A percentile compares a stretch with the other conserved stretches of the same genome.
phyloP scores from a whole-genome alignment of 495 filamentous ascomycete species.

The Penicillium robsamsonii region DNA sequence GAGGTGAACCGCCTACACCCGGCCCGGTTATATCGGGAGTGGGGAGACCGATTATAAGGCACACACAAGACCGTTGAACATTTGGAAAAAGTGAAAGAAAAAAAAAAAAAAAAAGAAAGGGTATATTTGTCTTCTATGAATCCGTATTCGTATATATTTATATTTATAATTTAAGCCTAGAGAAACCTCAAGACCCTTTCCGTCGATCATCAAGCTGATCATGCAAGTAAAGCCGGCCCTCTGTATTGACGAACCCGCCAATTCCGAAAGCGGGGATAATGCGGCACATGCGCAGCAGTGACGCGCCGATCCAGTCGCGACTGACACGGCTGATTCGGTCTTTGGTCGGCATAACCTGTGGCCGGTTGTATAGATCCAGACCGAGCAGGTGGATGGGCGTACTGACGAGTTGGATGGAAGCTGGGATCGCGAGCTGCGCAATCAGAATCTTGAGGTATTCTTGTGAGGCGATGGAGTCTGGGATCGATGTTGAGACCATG shows the following conservation, averaged over 20 bases:
- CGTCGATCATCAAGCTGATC: slow-evolving; percentile 27
- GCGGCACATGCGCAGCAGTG: slow-evolving; percentile 70
- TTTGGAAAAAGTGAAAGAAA: not conserved
- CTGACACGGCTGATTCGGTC: slow-evolving; percentile 61
- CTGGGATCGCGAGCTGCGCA: slow-evolving; percentile 75
- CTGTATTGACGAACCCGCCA: slow-evolving; percentile 78
- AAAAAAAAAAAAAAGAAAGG: slow-evolving; percentile 16
- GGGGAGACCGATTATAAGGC: slow-evolving; percentile 17
- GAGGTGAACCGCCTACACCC: not conserved
- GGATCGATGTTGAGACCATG: slow-evolving; percentile 36
- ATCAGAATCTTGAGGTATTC: slow-evolving; percentile 42
- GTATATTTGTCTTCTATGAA: slow-evolving; percentile 28
- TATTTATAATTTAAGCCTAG: slow-evolving; percentile 1
- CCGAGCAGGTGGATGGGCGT: slow-evolving; percentile 85
- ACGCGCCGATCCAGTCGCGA: slow-evolving; percentile 72
- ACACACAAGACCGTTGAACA: slow-evolving; percentile 17
- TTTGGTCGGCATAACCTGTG: slow-evolving; percentile 36
- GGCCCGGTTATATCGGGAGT: slow-evolving; percentile 5
- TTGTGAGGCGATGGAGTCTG: slow-evolving; percentile 37
- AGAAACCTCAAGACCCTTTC: slow-evolving; percentile 12
- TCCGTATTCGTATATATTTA: slow-evolving; percentile 1
- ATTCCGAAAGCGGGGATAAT: slow-evolving; percentile 90
- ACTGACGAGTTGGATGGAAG: slow-evolving; percentile 73
- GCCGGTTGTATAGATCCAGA: slow-evolving; percentile 79
- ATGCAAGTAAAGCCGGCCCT: slow-evolving; percentile 41